These are phyloP conservation scores for Ceratobasidium sp. DNA, from an alignment of 1,284 basidiomycete genomes.

Conservation along the genomic window DNA sequence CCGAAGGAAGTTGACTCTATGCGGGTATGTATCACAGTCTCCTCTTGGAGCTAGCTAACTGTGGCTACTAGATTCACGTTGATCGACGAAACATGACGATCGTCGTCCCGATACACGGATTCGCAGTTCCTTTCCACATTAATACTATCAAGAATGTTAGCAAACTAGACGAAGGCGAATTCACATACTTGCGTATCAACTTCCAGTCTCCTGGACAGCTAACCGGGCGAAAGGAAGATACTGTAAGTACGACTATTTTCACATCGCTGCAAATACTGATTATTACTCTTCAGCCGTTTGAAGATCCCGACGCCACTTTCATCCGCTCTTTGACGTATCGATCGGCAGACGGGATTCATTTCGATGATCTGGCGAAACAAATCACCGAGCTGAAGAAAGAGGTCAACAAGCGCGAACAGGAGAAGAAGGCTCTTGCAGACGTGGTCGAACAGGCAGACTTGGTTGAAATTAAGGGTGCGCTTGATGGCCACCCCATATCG, in stretches of 20 bases:
- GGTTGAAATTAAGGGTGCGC: constrained; percentile 77
- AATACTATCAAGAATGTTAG: constrained; percentile 98
- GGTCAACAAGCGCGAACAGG: constrained; percentile 95
- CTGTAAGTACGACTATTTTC: constrained; percentile 58
- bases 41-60: neutral
- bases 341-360: constrained; percentile 86
- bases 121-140: constrained; percentile 97
- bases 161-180: constrained; percentile 97
- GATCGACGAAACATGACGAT: constrained; percentile 91
- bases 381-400: constrained; percentile 97
- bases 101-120: constrained; percentile 92
- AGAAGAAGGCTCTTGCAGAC: constrained; percentile 98
- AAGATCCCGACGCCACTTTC: constrained; percentile 96
- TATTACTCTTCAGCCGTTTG: constrained; percentile 74
- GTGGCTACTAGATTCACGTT: constrained; percentile 73
- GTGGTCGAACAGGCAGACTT: constrained; percentile 94
- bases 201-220: constrained; percentile 98
- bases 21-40: constrained; percentile 60
- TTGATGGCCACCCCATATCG: neutral
- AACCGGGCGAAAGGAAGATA: constrained; percentile 98
- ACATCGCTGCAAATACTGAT: neutral
- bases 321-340: constrained; percentile 95
- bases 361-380: constrained; percentile 86
- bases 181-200: constrained; percentile 94
- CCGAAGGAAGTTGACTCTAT: constrained; percentile 80